Conservation (phyloP, 495 filamentous ascomycete genomes). For the Penicillium coffeae region DNA sequence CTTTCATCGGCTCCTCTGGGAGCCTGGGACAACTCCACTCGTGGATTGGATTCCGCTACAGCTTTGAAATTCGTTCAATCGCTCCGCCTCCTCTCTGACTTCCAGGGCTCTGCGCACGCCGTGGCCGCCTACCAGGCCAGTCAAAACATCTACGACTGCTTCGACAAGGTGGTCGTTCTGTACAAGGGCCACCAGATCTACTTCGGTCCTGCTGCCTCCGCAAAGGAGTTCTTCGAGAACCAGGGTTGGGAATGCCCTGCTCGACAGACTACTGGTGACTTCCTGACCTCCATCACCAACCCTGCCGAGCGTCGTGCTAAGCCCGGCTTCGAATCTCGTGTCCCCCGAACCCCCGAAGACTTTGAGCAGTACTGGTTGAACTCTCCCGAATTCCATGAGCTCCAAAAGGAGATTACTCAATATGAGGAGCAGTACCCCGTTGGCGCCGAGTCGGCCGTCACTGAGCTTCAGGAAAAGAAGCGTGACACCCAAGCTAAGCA, state of each 20-base stretch:
- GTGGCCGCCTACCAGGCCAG: conserved; percentile 83
- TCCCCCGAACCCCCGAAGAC: conserved; percentile 72
- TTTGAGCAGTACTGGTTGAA: conserved; percentile 71
- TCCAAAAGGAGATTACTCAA: conserved; percentile 66
- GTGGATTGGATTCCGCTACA: conserved; percentile 76
- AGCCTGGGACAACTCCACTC: conserved; percentile 74
- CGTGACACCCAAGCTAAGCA: conserved; percentile 51
- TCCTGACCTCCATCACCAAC: conserved; percentile 75
- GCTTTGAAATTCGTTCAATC: conserved; percentile 74
- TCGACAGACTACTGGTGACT: conserved; percentile 76
- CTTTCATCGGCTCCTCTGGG: conserved; percentile 64
- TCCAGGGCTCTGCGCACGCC: conserved; percentile 66
- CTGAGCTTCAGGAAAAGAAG: conserved; percentile 66
- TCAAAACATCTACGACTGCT: conserved; percentile 72
- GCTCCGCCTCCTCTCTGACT: conserved; percentile 60
- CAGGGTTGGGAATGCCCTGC: conserved; percentile 73
- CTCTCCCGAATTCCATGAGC: conserved; percentile 59
- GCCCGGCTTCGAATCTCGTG: conserved; percentile 55
- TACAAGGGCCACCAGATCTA: conserved; percentile 65
- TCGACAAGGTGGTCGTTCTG: conserved; percentile 59
- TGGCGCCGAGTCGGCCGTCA: conserved; percentile 46
- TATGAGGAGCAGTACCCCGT: conserved; percentile 62
- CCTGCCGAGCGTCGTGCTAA: conserved; percentile 61
- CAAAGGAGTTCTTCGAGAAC: conserved; percentile 57
- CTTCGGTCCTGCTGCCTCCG: conserved; percentile 55